These are phyloP conservation scores for Aspergillus awamori DNA, from an alignment of 2,329 filamentous ascomycete genomes.

Conservation along the genomic window DNA sequence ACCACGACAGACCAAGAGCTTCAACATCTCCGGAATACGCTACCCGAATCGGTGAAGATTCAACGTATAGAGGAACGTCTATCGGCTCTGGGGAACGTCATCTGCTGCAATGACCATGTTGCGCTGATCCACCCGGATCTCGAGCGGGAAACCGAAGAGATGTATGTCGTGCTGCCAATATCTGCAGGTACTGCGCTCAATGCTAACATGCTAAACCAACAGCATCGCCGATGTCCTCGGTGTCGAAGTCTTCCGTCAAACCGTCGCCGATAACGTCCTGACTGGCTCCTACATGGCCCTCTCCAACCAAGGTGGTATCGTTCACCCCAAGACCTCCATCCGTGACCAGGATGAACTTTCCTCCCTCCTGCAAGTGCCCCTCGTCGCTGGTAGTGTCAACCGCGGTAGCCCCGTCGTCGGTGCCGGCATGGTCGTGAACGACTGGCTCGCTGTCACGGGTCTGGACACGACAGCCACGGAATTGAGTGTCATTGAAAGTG, in stretches of 20 bases:
- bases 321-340: constrained; percentile 95
- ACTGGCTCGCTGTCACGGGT: constrained; percentile 94
- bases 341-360: constrained; percentile 98
- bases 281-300: constrained; percentile 96
- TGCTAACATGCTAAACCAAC: background rate
- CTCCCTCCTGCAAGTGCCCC: constrained; percentile 88
- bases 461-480: constrained; percentile 97
- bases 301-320: constrained; percentile 93
- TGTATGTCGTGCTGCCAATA: constrained; percentile 46
- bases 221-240: constrained; percentile 80
- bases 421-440: constrained; percentile 94
- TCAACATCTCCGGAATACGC: constrained; percentile 91
- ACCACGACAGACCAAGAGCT: constrained; percentile 97
- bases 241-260: constrained; percentile 72
- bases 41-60: constrained; percentile 89
- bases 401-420: constrained; percentile 93
- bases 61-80: constrained; percentile 97
- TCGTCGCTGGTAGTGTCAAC: constrained; percentile 93
- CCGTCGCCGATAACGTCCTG: constrained; percentile 93
- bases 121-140: constrained; percentile 94
- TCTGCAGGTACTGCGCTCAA: no score
- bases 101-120: constrained; percentile 95
- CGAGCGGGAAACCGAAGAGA: constrained; percentile 97
- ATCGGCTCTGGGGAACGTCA: constrained; percentile 94
- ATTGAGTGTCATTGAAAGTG: constrained; percentile 91